These are phyloP conservation scores for Claviceps spartinae DNA, from an alignment of 2,329 filamentous ascomycete genomes.

Conservation along the genomic window DNA sequence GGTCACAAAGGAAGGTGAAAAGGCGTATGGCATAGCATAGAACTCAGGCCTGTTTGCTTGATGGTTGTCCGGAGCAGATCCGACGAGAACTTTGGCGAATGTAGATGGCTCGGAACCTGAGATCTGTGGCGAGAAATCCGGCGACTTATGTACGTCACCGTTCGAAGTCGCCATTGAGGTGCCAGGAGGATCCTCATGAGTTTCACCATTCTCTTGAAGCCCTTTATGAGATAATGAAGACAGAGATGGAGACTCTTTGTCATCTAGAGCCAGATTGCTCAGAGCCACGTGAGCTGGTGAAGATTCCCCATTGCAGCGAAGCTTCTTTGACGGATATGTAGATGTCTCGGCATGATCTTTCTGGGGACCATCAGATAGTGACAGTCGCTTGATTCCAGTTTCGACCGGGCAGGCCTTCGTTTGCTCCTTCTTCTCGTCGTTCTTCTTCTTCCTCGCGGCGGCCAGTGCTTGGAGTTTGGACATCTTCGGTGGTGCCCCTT, in stretches of 20 bases:
- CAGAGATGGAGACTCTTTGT: neutral
- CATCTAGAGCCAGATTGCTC: neutral
- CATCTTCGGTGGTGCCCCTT: conserved; percentile 50
- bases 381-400: conserved; percentile 18
- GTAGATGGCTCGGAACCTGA: conserved; percentile 30
- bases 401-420: conserved; percentile 14
- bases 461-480: conserved; percentile 88
- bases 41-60: conserved; percentile 18
- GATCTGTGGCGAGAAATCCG: conserved; percentile 7
- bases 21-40: conserved; percentile 36
- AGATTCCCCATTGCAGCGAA: conserved; percentile 5
- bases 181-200: neutral
- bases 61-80: conserved; percentile 21
- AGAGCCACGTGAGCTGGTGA: neutral
- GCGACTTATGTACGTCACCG: neutral
- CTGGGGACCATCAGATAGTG: conserved; percentile 15
- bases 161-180: neutral
- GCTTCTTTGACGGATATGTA: conserved; percentile 12
- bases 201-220: no score
- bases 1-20: conserved; percentile 33
- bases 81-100: conserved; percentile 42
- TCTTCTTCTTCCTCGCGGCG: conserved; percentile 73
- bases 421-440: conserved; percentile 41
- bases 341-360: conserved; percentile 16
- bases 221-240: neutral